Evolutionary conservation across 1,284 basidiomycete genomes (phyloP).

Genomic region (Rugiboletus extremiorientalis): DNA sequence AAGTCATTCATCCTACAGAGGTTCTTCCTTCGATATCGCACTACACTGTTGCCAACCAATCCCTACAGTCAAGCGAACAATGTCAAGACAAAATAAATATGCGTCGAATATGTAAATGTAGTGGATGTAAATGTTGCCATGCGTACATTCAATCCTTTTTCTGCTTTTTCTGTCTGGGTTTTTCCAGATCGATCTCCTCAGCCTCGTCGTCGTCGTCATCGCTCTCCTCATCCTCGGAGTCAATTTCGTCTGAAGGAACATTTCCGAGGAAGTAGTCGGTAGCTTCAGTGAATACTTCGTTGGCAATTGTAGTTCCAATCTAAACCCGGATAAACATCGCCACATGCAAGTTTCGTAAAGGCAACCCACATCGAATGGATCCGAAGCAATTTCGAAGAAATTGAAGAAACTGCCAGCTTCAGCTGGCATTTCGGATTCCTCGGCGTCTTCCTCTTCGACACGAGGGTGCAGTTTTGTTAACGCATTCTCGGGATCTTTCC

Average conservation of each 20-base stretch:
- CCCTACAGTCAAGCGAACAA: constrained; percentile 10
- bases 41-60: not conserved
- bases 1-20: too few species aligned
- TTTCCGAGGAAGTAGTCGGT: constrained; percentile 77
- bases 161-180: constrained; percentile 71
- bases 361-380: constrained; percentile 66
- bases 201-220: constrained; percentile 69
- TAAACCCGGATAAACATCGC: constrained; percentile 33
- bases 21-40: too few species aligned
- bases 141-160: constrained; percentile 49
- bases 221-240: constrained; percentile 63
- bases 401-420: constrained; percentile 89
- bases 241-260: constrained; percentile 53
- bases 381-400: constrained; percentile 69
- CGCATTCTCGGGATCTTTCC: constrained; percentile 79
- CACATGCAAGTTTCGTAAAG: not conserved
- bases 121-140: constrained; percentile 11
- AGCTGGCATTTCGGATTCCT: constrained; percentile 51
- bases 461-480: constrained; percentile 78
- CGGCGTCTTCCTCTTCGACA: constrained; percentile 47
- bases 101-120: constrained; percentile 11
- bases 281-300: constrained; percentile 75
- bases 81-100: constrained; percentile 33
- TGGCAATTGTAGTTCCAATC: constrained; percentile 70
- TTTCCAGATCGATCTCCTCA: constrained; percentile 81